Evolutionary conservation across 177 flowering plant genomes (phyloP).

Genomic region (Tripterygium wilfordii): DNA sequence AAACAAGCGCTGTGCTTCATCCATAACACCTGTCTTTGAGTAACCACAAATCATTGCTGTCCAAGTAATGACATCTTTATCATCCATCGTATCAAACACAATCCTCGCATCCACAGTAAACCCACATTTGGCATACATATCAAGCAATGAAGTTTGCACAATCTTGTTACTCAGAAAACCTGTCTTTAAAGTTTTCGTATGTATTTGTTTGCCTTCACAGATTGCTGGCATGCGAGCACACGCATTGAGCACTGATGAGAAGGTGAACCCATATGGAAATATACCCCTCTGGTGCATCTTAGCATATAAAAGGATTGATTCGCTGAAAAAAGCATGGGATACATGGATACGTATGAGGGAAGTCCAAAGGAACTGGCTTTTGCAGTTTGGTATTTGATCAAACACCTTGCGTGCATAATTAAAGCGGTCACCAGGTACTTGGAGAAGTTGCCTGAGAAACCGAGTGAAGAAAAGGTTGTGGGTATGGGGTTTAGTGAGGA

Average conservation of each 20-base stretch:
- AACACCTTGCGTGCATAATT: slow-evolving; percentile 40
- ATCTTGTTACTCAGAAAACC: slow-evolving; percentile 18
- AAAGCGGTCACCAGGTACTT: slow-evolving; percentile 6
- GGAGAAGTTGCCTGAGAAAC: slow-evolving; percentile 6
- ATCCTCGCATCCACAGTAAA: slow-evolving; percentile 13
- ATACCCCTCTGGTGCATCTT: slow-evolving; percentile 25
- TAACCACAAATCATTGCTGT: slow-evolving; percentile 22
- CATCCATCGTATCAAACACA: slow-evolving; percentile 17
- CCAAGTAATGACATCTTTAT: slow-evolving; percentile 15
- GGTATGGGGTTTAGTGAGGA: slow-evolving; percentile 4
- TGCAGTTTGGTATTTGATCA: slow-evolving; percentile 32
- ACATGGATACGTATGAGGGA: slow-evolving; percentile 38
- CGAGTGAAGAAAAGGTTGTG: neutral
- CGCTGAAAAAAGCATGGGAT: slow-evolving; percentile 11
- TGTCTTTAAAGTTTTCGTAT: slow-evolving; percentile 16
- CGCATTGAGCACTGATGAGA: slow-evolving; percentile 29
- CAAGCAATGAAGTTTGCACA: slow-evolving; percentile 22
- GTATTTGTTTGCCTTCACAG: slow-evolving; percentile 28
- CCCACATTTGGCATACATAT: slow-evolving; percentile 34
- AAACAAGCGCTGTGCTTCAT: slow-evolving; percentile 16
- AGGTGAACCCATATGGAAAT: slow-evolving; percentile 13
- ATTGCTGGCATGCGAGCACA: slow-evolving; percentile 21
- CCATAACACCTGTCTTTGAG: slow-evolving; percentile 18
- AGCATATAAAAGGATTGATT: slow-evolving; percentile 33
- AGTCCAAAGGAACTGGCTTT: slow-evolving; percentile 41